These are phyloP conservation scores for Sequoia sempervirens DNA, from an alignment of 75 land plant genomes.

Conservation along the genomic window DNA sequence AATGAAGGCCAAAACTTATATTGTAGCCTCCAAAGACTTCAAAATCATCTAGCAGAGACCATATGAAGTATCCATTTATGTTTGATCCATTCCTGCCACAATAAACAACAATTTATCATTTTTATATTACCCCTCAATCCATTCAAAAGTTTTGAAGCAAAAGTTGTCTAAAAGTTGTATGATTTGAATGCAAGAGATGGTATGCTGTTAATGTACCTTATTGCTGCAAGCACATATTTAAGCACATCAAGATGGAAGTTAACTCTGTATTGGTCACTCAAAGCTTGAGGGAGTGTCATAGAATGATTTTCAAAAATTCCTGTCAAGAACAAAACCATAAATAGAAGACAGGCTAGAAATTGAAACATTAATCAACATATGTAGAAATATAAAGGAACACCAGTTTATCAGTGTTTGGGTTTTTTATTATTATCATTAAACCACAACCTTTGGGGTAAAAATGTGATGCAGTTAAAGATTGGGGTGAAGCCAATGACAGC, in stretches of 20 bases:
- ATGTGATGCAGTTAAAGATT: too few relatives aligned
- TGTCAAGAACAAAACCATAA: not conserved
- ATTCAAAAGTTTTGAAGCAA: not conserved
- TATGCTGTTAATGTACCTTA: not conserved
- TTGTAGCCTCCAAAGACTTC: conserved; percentile 20
- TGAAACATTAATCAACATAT: too few relatives aligned
- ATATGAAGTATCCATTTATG: conserved; percentile 18
- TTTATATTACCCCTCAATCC: not conserved
- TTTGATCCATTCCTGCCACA: conserved; percentile 25
- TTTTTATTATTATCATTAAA: too few relatives aligned
- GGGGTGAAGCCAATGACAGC: too few relatives aligned
- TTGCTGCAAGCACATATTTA: not conserved
- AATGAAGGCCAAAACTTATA: conserved; percentile 24
- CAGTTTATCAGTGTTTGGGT: too few relatives aligned
- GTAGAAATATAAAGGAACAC: too few relatives aligned
- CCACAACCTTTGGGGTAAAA: too few relatives aligned
- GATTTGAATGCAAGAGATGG: not conserved
- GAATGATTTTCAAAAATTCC: not conserved
- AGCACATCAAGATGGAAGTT: not conserved
- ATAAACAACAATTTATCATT: not conserved
- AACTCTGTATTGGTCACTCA: not conserved
- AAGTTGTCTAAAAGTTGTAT: not conserved
- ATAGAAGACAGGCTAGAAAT: too few relatives aligned
- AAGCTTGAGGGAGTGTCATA: not conserved
- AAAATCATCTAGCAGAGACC: conserved; percentile 25